Evolutionary conservation across 164 flowering plant genomes (phyloP).

Genomic region (grape (Vitis vinifera)): ASM3070453v1 NC_081805.1:13107501-13108000

Average conservation of each 20-base stretch:
- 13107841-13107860: slow-evolving; percentile 83
- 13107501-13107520: slow-evolving; percentile 53
- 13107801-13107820: slow-evolving; percentile 82
- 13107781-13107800: slow-evolving; percentile 54
- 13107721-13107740: slow-evolving; percentile 60
- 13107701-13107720: slow-evolving; percentile 88
- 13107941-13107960: slow-evolving; percentile 9
- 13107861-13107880: slow-evolving; percentile 80
- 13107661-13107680: slow-evolving; percentile 68
- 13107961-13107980: slow-evolving; percentile 41
- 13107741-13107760: slow-evolving; percentile 61
- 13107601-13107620: slow-evolving; percentile 49
- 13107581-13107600: slow-evolving; percentile 64
- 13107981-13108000: slow-evolving; percentile 89
- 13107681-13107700: slow-evolving; percentile 47
- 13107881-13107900: slow-evolving; percentile 20
- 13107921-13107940: slow-evolving; percentile 37
- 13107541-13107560: slow-evolving; percentile 48
- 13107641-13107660: slow-evolving; percentile 89
- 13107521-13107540: slow-evolving; percentile 87
- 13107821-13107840: slow-evolving; percentile 93
- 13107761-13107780: slow-evolving; percentile 76
- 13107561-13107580: slow-evolving; percentile 53
- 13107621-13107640: slow-evolving; percentile 77
- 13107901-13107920: not conserved